A percentile compares a stretch with the other conserved stretches of the same genome.
These are phyloP conservation scores for Trypanosoma melophagium DNA, from an alignment of 208 protist species.

Conservation along the genomic window DNA sequence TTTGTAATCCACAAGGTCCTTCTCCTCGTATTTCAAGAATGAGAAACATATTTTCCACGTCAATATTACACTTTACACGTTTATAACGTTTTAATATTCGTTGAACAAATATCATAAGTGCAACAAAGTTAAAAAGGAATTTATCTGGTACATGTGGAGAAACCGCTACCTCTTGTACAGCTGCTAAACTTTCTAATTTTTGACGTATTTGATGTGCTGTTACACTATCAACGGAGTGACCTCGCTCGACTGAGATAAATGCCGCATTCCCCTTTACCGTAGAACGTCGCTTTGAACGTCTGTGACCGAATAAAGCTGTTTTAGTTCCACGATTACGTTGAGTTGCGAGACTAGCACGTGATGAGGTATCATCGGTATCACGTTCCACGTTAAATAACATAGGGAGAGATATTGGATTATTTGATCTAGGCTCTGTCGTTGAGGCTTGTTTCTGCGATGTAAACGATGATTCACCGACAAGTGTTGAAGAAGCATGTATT, in stretches of 20 bases:
- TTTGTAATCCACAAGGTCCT: background rate
- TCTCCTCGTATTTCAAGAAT: slow-evolving; percentile 12
- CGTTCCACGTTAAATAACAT: background rate
- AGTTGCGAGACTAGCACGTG: background rate
- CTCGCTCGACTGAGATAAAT: slow-evolving; percentile 22
- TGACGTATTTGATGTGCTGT: slow-evolving; percentile 31
- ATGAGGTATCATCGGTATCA: background rate
- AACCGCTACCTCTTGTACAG: slow-evolving; percentile 35
- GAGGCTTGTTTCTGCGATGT: background rate
- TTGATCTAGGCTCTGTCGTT: background rate
- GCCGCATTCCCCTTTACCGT: background rate
- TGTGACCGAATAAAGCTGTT: background rate
- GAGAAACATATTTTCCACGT: slow-evolving; percentile 34
- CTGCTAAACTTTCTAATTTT: slow-evolving; percentile 47
- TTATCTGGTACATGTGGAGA: slow-evolving; percentile 44
- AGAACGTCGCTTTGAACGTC: slow-evolving; percentile 3
- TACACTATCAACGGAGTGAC: slow-evolving; percentile 44
- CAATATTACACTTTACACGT: slow-evolving; percentile 38
- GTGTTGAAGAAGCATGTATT: no score
- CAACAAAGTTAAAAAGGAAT: slow-evolving; percentile 58
- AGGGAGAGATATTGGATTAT: no score
- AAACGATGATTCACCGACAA: background rate
- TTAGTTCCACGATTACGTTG: background rate
- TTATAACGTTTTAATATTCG: slow-evolving; percentile 32
- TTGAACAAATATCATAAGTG: slow-evolving; percentile 67